Evolutionary conservation across 371 early-diverging fungal genomes (phyloP), one percentile per base, ranked within the genome.

Genomic region (Zychaea mexicana): DNA sequence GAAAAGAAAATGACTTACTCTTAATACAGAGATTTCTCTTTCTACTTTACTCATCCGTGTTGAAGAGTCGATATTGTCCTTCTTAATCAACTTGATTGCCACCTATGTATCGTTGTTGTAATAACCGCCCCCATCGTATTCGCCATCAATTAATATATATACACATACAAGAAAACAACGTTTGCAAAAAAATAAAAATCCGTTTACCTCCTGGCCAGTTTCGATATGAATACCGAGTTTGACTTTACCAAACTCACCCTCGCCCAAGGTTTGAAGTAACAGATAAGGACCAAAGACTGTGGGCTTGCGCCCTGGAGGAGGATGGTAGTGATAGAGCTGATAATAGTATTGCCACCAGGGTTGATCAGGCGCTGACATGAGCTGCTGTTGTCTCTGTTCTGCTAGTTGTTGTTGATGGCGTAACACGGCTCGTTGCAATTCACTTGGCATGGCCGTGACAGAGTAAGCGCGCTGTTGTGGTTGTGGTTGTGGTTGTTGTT

Each of bases 191-290:
- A 56, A 64, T 56, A 27, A 64, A 59, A 36, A 4, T 28, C 39
- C 31, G 54, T 17, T 12, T 85, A 96, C 99, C 87, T 96, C 96
- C 68, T 92, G 91, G n/a, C 95, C 94, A 19, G 94, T 92, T 52
- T 95, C 82, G 58, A 90, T 89, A 79, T 98, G 94, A 65, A 95
- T 88, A 17, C 95, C 99, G 26, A 98, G 88, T 72, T 98, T 98
- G 68, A 99, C 99, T 76, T 98, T 97, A 58, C 97, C 97, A 80
- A 98, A 98, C 77, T 98, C 98, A 38, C 99, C 99, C 77, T 95
- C 98, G 58, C 99, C 99, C 15, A 99, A 82, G 13, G 96, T 94
- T 76, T 97, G 98, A 24, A 95, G 85, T 46, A 99, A 79, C 19
- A 92, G 87, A 77, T 98, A 99, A 57, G 96, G 93, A 7, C 98